These are phyloP conservation scores for Raffaelea ambrosiae DNA, from an alignment of 2,329 filamentous ascomycete species.

Conservation along the genomic window DNA sequence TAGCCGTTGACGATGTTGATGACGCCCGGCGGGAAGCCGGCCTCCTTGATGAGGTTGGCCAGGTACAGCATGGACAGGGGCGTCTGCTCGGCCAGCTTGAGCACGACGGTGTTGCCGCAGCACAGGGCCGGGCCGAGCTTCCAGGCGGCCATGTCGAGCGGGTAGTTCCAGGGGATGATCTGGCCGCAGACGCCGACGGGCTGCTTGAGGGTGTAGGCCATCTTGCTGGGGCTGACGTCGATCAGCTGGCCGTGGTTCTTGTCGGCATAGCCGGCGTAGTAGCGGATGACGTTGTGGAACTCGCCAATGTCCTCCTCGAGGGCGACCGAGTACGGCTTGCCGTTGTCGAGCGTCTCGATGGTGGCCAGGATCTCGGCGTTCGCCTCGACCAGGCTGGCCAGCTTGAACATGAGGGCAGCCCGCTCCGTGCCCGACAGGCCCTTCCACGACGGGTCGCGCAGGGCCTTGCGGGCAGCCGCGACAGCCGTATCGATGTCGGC, in stretches of 20 bases:
- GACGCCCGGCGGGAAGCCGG: slow-evolving; percentile 68
- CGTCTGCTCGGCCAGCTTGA: slow-evolving; percentile 59
- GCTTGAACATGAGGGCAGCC: slow-evolving; percentile 58
- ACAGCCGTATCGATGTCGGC: slow-evolving; percentile 65
- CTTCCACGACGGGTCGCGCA: slow-evolving; percentile 60
- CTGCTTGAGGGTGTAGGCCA: slow-evolving; percentile 69
- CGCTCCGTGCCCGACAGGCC: slow-evolving; percentile 59
- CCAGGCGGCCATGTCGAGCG: slow-evolving; percentile 67
- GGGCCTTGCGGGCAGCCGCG: slow-evolving; percentile 57
- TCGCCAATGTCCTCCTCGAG: slow-evolving; percentile 53
- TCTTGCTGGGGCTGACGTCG: slow-evolving; percentile 58
- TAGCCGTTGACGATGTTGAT: slow-evolving; percentile 65
- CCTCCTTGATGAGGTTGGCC: slow-evolving; percentile 58
- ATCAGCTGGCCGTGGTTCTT: slow-evolving; percentile 76
- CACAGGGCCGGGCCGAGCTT: slow-evolving; percentile 65
- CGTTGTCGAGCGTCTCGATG: slow-evolving; percentile 71
- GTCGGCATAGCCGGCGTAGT: slow-evolving; percentile 74
- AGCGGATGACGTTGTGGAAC: slow-evolving; percentile 46
- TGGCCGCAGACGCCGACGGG: slow-evolving; percentile 68
- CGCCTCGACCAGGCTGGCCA: slow-evolving; percentile 60
- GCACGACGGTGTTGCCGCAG: slow-evolving; percentile 53
- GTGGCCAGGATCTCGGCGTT: slow-evolving; percentile 43
- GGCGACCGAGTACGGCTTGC: slow-evolving; percentile 63
- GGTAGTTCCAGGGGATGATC: slow-evolving; percentile 80
- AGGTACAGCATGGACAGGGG: slow-evolving; percentile 55